A percentile compares a stretch with the other conserved stretches of the same genome.
These are phyloP conservation scores for Plasmodium gaboni DNA, from an alignment of 169 alveolate genomes.

Conservation along the genomic window DNA sequence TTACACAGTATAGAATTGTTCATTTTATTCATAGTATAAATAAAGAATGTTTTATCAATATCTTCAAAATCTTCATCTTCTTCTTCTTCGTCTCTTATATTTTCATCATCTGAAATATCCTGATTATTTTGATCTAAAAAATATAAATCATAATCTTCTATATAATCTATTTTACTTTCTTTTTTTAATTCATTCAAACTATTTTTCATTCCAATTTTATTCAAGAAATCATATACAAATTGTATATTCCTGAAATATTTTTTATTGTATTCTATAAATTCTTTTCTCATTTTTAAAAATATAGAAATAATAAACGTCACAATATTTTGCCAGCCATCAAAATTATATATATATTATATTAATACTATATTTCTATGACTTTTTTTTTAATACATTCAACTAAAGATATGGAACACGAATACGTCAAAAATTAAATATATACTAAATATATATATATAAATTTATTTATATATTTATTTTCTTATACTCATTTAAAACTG, in stretches of 20 bases:
- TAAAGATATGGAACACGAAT: no score
- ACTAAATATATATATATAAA: no score
- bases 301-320: not conserved
- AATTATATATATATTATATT: not conserved
- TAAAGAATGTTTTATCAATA: conserved; percentile 12
- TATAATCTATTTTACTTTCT: conserved; percentile 69
- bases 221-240: conserved; percentile 68
- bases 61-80: conserved; percentile 39
- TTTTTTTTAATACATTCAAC: not conserved
- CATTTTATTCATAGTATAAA: conserved; percentile 47
- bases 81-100: not conserved
- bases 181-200: conserved; percentile 48
- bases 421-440: no score
- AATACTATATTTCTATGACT: not conserved
- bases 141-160: conserved; percentile 47
- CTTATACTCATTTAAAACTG: no score
- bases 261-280: conserved; percentile 55
- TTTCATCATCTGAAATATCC: conserved; percentile 1
- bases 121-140: conserved; percentile 13
- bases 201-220: conserved; percentile 61
- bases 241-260: conserved; percentile 58
- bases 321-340: not conserved
- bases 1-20: conserved; percentile 48
- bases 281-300: conserved; percentile 51
- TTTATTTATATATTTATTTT: no score